phyloP scores from a whole-genome alignment of 768 basidiomycete species.

The Auriculariales sp. region DNA sequence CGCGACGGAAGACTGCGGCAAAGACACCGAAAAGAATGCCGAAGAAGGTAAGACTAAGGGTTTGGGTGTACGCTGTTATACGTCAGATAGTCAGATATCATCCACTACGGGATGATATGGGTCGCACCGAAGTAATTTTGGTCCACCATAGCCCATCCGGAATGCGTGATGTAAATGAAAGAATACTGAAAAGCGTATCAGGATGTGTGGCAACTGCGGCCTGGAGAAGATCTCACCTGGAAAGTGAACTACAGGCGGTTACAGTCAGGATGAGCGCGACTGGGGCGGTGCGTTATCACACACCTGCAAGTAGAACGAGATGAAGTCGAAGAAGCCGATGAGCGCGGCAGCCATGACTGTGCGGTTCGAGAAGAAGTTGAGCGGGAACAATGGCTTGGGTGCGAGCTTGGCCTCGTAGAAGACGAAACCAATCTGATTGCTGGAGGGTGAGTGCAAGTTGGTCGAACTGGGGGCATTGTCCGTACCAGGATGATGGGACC shows the following conservation, averaged over 20 bases:
- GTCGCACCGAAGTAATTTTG: constrained; percentile 50
- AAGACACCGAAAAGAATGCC: constrained; percentile 43
- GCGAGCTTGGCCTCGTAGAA: constrained; percentile 39
- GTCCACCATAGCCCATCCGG: constrained; percentile 34
- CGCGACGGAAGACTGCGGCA: constrained; percentile 38
- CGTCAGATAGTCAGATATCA: constrained; percentile 38
- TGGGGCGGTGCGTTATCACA: neutral
- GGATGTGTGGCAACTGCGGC: neutral
- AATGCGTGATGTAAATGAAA: constrained; percentile 26
- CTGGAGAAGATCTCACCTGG: neutral
- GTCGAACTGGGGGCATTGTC: no score
- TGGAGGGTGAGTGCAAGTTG: neutral
- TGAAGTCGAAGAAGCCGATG: constrained; percentile 51
- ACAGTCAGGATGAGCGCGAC: neutral
- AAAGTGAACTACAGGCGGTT: neutral
- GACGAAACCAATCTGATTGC: constrained; percentile 15
- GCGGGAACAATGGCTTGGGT: constrained; percentile 42
- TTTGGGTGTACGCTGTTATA: constrained; percentile 34
- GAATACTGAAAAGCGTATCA: constrained; percentile 1
- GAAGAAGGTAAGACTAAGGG: constrained; percentile 45
- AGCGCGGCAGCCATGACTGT: constrained; percentile 42
- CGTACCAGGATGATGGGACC: constrained; percentile 28
- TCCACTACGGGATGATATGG: constrained; percentile 40
- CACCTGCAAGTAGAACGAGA: neutral
- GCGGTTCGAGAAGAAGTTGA: constrained; percentile 41